Percentiles rank a stretch among this genome's conserved stretches.
phyloP scores from a whole-genome alignment of 1,139 yeast genomes.

The Komagataea norvegica region DNA sequence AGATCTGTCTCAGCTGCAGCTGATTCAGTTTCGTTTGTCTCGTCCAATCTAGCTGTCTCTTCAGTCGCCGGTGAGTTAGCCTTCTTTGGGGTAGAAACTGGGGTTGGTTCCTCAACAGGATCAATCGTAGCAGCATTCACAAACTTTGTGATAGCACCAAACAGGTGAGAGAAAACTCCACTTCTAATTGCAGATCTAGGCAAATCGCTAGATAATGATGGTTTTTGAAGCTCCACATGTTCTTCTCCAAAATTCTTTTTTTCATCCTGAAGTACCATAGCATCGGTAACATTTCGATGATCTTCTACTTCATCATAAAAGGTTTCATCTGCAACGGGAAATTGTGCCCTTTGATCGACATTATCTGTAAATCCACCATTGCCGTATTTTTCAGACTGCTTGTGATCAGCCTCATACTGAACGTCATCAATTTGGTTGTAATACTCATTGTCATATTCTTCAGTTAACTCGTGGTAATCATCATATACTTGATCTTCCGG shows the following conservation, averaged over 20 bases:
- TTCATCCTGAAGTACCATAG: no score
- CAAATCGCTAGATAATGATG: no score
- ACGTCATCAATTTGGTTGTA: neutral
- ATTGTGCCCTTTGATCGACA: no score
- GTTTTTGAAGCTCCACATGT: no score
- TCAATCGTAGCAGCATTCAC: conserved; percentile 3
- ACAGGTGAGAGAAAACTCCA: neutral
- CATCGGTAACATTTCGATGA: no score
- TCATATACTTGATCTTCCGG: conserved; percentile 6
- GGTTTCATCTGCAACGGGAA: neutral
- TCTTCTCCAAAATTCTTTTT: no score
- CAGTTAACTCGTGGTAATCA: neutral
- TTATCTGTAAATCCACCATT: no score
- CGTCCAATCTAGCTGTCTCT: no score
- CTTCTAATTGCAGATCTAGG: neutral
- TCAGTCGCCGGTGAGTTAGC: no score
- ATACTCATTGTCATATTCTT: neutral
- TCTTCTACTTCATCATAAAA: conserved; percentile 2
- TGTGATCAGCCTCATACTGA: neutral
- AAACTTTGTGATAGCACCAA: conserved; percentile 1
- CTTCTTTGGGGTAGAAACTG: neutral
- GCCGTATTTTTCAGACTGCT: no score
- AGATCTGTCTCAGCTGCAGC: neutral
- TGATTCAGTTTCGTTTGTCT: no score
- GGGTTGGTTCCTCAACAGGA: neutral